Percentiles rank a stretch among this genome's conserved stretches.
Conservation (phyloP, 2,329 filamentous ascomycete species). For the Karstenula rhodostoma region DNA sequence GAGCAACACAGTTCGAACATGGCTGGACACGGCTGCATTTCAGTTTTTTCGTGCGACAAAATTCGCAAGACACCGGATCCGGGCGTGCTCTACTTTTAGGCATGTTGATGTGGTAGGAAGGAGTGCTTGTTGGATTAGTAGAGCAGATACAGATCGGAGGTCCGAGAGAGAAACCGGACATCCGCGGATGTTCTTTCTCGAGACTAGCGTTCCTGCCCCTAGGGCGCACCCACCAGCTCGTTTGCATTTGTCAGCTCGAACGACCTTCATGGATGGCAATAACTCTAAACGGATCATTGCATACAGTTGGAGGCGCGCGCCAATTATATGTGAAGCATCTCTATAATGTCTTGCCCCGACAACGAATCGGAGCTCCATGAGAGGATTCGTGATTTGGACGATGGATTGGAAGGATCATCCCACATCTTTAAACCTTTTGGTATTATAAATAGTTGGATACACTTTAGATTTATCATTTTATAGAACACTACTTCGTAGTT, state of each 20-base stretch:
- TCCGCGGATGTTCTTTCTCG: not conserved
- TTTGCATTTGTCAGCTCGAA: slow-evolving; percentile 1
- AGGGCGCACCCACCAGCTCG: not conserved
- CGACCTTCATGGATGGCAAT: not conserved
- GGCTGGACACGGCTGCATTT: slow-evolving; percentile 17
- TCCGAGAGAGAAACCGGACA: not conserved
- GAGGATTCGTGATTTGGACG: not conserved
- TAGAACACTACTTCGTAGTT: no score
- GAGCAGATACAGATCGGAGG: not conserved
- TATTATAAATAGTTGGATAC: not conserved
- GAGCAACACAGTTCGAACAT: slow-evolving; percentile 17
- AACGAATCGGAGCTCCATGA: not conserved
- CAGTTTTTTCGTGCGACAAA: slow-evolving; percentile 16
- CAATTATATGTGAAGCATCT: not conserved
- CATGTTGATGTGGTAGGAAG: not conserved
- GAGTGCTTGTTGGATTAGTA: not conserved
- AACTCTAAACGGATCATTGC: not conserved
- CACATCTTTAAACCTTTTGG: not conserved
- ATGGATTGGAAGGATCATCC: not conserved
- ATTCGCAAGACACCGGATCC: slow-evolving; percentile 16
- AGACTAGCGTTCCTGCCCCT: slow-evolving; percentile 1
- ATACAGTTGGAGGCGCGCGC: not conserved
- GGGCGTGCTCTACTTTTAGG: not conserved
- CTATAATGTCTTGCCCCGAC: not conserved
- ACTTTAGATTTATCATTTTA: no score